Conservation (phyloP, 1,284 basidiomycete genomes). For the Violaceomyces palustris region DNA sequence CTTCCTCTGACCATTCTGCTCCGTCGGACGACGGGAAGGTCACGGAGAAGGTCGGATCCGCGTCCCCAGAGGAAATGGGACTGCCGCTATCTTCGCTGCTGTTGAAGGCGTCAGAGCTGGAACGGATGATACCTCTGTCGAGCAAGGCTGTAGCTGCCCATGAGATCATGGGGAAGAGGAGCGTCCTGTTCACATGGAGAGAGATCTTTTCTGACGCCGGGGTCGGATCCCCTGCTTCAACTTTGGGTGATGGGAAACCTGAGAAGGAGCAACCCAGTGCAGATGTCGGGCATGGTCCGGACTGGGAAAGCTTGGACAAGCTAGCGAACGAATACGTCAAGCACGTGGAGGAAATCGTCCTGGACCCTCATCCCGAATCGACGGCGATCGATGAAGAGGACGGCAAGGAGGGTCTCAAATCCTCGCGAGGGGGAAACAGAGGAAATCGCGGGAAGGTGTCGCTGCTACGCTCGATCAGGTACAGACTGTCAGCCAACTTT, state of each 20-base stretch:
- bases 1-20: constrained; percentile 10
- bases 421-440: too few relatives aligned
- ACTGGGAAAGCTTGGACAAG: neutral
- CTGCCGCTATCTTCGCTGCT: constrained; percentile 10
- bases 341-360: constrained; percentile 4
- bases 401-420: too few relatives aligned
- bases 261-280: constrained; percentile 4
- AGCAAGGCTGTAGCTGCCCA: constrained; percentile 6
- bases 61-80: neutral
- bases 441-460: neutral
- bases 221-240: neutral
- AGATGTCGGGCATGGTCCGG: neutral
- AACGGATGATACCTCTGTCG: constrained; percentile 4
- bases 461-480: constrained; percentile 1
- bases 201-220: constrained; percentile 2
- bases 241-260: constrained; percentile 1
- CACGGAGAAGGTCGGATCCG: neutral
- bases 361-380: constrained; percentile 10
- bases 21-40: neutral
- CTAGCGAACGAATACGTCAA: constrained; percentile 1
- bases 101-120: constrained; percentile 6
- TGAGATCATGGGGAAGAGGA: constrained; percentile 21
- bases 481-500: neutral
- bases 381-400: neutral
- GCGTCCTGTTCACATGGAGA: constrained; percentile 35